These are phyloP conservation scores for Oryza coarctata DNA, from an alignment of 176 grass and related monocot species.

Conservation along the genomic window DNA sequence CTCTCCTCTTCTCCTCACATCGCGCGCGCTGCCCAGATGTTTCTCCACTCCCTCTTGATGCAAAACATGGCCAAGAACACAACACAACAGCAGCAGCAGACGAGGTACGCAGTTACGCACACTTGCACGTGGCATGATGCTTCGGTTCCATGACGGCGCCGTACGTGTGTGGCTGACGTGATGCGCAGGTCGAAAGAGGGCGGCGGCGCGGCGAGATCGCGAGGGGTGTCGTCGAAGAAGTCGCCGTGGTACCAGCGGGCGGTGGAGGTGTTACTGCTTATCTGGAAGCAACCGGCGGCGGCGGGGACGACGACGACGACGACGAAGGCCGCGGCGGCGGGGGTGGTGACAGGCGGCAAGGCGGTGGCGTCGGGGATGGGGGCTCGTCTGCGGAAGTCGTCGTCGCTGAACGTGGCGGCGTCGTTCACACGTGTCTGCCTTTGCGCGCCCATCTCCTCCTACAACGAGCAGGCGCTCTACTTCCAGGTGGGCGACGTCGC, in stretches of 20 bases:
- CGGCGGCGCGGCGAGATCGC: constrained; percentile 14
- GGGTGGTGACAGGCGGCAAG: constrained; percentile 13
- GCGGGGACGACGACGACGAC: neutral
- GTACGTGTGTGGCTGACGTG: constrained; percentile 12
- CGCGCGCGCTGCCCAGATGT: constrained; percentile 36
- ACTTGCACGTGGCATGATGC: neutral
- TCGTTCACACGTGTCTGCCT: constrained; percentile 95
- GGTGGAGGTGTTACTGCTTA: constrained; percentile 52
- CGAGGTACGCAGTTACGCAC: constrained; percentile 31
- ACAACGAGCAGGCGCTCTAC: constrained; percentile 73
- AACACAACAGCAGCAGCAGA: constrained; percentile 1
- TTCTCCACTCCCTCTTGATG: constrained; percentile 54
- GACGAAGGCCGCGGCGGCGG: constrained; percentile 44
- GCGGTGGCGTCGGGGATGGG: neutral
- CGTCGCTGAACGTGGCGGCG: constrained; percentile 86
- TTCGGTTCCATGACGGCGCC: neutral
- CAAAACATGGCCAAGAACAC: constrained; percentile 62
- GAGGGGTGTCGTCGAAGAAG: constrained; percentile 40
- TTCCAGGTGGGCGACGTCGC: constrained; percentile 63
- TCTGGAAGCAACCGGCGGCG: constrained; percentile 51
- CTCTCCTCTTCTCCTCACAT: neutral
- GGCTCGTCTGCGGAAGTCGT: constrained; percentile 66
- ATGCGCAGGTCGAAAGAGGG: constrained; percentile 36
- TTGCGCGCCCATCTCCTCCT: constrained; percentile 90
- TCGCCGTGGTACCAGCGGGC: constrained; percentile 76